These are phyloP conservation scores for Candolleomyces efflorescens DNA, from an alignment of 768 basidiomycete genomes.

Conservation along the genomic window DNA sequence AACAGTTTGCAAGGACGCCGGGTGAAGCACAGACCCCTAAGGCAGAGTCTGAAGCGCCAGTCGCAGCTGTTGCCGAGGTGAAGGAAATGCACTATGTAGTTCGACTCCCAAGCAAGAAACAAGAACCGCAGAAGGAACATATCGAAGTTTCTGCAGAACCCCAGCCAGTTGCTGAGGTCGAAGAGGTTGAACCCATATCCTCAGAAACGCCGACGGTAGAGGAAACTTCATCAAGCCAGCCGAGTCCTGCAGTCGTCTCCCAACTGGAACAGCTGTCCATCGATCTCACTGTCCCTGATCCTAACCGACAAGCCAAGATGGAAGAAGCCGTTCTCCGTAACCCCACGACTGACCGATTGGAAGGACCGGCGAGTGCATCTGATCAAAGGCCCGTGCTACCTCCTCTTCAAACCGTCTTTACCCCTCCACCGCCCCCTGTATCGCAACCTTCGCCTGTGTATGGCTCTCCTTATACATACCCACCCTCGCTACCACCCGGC, in stretches of 20 bases:
- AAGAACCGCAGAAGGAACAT: slow-evolving; percentile 28
- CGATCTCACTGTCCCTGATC: slow-evolving; percentile 29
- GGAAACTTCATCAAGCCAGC: slow-evolving; percentile 10
- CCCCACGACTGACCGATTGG: slow-evolving; percentile 12
- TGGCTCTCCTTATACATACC: slow-evolving; percentile 64
- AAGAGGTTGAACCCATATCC: slow-evolving; percentile 8
- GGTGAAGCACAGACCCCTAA: slow-evolving; percentile 13
- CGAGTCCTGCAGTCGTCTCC: slow-evolving; percentile 28
- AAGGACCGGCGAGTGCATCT: neutral
- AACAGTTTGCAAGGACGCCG: slow-evolving; percentile 39
- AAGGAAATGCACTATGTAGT: slow-evolving; percentile 48
- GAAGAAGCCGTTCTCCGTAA: slow-evolving; percentile 46
- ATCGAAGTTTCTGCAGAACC: slow-evolving; percentile 58
- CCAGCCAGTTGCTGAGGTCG: slow-evolving; percentile 38
- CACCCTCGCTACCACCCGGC: slow-evolving; percentile 63
- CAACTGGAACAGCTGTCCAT: slow-evolving; percentile 38
- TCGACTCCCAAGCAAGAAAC: slow-evolving; percentile 44
- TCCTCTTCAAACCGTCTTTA: slow-evolving; percentile 39
- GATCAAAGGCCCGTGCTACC: slow-evolving; percentile 34
- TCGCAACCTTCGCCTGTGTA: slow-evolving; percentile 53
- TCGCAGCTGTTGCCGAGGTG: slow-evolving; percentile 31
- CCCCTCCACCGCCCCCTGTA: slow-evolving; percentile 31
- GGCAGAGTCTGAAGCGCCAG: slow-evolving; percentile 12
- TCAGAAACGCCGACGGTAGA: neutral
- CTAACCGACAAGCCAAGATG: slow-evolving; percentile 34